Evolutionary conservation across 2,329 filamentous ascomycete genomes (phyloP).

Genomic region (Ampelomyces quisqualis): DNA sequence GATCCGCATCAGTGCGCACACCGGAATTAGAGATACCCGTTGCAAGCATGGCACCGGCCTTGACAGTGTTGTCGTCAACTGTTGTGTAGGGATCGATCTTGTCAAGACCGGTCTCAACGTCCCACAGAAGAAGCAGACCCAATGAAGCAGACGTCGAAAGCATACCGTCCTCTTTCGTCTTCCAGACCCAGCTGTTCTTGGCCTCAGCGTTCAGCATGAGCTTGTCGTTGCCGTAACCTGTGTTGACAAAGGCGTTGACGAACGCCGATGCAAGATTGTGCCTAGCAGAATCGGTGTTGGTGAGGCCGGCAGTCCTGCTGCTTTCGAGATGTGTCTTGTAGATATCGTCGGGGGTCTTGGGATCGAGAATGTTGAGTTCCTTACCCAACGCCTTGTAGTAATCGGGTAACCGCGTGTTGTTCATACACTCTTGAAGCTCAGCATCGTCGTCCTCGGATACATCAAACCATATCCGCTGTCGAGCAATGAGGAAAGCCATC

Average conservation of each 20-base stretch:
- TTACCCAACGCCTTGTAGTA: constrained; percentile 94
- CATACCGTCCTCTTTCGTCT: constrained; percentile 98
- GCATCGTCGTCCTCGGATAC: constrained; percentile 69
- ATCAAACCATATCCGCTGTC: constrained; percentile 85
- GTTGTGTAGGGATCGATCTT: constrained; percentile 96
- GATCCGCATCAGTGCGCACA: constrained; percentile 84
- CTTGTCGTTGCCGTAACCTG: constrained; percentile 93
- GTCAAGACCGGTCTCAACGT: constrained; percentile 86
- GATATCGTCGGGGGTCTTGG: constrained; percentile 96
- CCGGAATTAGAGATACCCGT: constrained; percentile 96
- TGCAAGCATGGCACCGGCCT: constrained; percentile 86
- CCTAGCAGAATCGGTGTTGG: constrained; percentile 90
- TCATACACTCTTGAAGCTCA: constrained; percentile 77
- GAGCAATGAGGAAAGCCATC: constrained; percentile 86
- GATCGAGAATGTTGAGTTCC: constrained; percentile 94
- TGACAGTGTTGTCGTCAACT: constrained; percentile 76
- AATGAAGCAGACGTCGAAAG: constrained; percentile 92
- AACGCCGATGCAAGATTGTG: constrained; percentile 96
- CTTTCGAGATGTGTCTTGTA: constrained; percentile 99
- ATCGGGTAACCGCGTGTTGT: constrained; percentile 83
- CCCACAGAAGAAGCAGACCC: constrained; percentile 89
- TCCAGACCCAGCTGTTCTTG: constrained; percentile 96
- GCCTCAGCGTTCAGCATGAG: constrained; percentile 87
- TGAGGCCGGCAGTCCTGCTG: constrained; percentile 86
- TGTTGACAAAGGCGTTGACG: constrained; percentile 96